phyloP scores from a whole-genome alignment of 2,329 filamentous ascomycete species.

The Aspergillus neotritici region DNA sequence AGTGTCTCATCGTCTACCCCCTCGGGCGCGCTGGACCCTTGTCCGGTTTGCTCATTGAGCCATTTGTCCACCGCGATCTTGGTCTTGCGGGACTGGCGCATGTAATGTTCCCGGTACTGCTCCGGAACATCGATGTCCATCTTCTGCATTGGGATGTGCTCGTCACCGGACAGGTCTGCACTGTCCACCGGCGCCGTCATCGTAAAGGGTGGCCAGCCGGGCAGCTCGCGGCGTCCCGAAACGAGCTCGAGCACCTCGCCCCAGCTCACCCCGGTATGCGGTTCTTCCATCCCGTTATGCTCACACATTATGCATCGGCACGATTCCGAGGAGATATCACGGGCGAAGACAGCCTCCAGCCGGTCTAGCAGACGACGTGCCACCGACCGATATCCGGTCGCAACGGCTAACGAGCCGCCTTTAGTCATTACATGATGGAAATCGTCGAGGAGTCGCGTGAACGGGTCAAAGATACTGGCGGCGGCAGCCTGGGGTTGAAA shows the following conservation, averaged over 20 bases:
- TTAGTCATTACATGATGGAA: constrained; percentile 76
- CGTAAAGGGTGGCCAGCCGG: constrained; percentile 82
- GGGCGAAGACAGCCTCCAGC: constrained; percentile 86
- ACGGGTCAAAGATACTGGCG: constrained; percentile 72
- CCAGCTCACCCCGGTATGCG: constrained; percentile 69
- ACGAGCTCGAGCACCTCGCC: constrained; percentile 92
- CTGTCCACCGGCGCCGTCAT: constrained; percentile 55
- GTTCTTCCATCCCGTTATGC: constrained; percentile 54
- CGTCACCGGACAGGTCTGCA: constrained; percentile 51
- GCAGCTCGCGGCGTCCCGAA: constrained; percentile 78
- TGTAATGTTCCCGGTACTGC: constrained; percentile 86
- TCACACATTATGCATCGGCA: constrained; percentile 83
- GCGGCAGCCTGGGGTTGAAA: constrained; percentile 63
- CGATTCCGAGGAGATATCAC: constrained; percentile 81
- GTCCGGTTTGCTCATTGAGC: constrained; percentile 74
- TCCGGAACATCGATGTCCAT: constrained; percentile 92
- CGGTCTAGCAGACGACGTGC: constrained; percentile 83
- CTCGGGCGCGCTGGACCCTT: constrained; percentile 67
- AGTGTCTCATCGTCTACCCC: constrained; percentile 93
- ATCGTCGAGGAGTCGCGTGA: constrained; percentile 76
- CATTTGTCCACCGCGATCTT: constrained; percentile 86
- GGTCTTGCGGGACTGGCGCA: constrained; percentile 87
- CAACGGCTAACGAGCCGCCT: constrained; percentile 86
- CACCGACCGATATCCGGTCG: constrained; percentile 92
- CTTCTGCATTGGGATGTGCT: constrained; percentile 61